Evolutionary conservation across 306 rosid genomes (phyloP).

Genomic region (Morella rubra): DNA sequence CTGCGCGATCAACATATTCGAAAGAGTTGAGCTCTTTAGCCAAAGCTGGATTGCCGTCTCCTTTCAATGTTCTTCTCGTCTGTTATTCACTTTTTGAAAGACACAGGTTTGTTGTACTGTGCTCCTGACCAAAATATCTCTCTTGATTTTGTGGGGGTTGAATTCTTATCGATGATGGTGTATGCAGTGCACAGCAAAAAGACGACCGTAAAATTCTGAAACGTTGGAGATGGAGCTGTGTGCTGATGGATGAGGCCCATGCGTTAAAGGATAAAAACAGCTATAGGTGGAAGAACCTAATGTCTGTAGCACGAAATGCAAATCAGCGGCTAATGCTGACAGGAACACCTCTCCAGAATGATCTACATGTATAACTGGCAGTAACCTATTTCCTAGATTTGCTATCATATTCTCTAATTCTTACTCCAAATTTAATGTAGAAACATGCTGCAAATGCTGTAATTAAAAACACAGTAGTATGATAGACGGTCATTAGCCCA

Average conservation of each 20-base stretch:
- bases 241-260: constrained; percentile 99
- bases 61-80: constrained; percentile 91
- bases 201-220: constrained; percentile 90
- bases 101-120: constrained; percentile 65
- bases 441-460: neutral
- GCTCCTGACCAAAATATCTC: neutral
- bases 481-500: neutral
- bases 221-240: constrained; percentile 97
- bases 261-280: constrained; percentile 93
- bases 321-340: constrained; percentile 96
- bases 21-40: constrained; percentile 78
- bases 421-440: neutral
- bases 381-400: neutral
- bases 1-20: constrained; percentile 67
- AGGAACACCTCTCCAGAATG: constrained; percentile 97
- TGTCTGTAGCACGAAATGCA: constrained; percentile 88
- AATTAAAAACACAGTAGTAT: neutral
- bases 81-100: constrained; percentile 97
- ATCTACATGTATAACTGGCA: constrained; percentile 58
- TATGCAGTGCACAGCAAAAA: constrained; percentile 89
- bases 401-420: neutral
- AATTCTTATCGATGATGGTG: constrained; percentile 33
- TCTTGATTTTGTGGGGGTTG: constrained; percentile 11
- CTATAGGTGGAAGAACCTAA: constrained; percentile 94
- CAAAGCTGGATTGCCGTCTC: constrained; percentile 82